Evolutionary conservation across 2,329 filamentous ascomycete species (phyloP).

Genomic region (Verticillium isaacii): DNA sequence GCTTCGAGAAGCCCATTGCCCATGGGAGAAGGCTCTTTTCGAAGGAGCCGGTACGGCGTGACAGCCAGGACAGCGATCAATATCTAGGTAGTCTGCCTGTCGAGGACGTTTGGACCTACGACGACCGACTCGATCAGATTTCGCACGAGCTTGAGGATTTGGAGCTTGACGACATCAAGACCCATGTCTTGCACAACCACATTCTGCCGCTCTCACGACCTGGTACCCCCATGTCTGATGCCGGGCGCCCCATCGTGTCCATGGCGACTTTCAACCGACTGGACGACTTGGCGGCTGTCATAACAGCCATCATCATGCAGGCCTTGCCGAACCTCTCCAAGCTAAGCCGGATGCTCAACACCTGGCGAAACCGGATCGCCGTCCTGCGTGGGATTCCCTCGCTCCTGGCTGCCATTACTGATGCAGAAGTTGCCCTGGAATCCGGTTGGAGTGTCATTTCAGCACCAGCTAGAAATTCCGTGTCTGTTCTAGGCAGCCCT

Average conservation of each 20-base stretch:
- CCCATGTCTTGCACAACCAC: conserved; percentile 78
- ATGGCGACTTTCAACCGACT: conserved; percentile 60
- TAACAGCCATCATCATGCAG: conserved; percentile 89
- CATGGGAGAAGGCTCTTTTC: conserved; percentile 15
- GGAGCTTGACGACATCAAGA: conserved; percentile 83
- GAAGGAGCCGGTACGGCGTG: conserved; percentile 11
- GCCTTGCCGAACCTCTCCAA: conserved; percentile 76
- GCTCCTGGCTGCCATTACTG: conserved; percentile 61
- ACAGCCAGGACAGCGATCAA: conserved; percentile 17
- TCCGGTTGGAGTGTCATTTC: conserved; percentile 63
- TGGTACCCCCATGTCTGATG: conserved; percentile 40
- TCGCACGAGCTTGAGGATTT: conserved; percentile 62
- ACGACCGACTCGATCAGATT: conserved; percentile 71
- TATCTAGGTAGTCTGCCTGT: conserved; percentile 70
- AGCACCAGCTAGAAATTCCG: conserved; percentile 10
- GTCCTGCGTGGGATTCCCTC: conserved; percentile 70
- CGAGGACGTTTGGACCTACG: conserved; percentile 61
- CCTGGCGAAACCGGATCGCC: conserved; percentile 72
- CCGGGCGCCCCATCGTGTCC: conserved; percentile 35
- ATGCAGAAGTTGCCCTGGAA: conserved; percentile 59
- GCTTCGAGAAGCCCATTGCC: conserved; percentile 46
- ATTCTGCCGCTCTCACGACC: conserved; percentile 56
- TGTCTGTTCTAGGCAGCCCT: conserved; percentile 1
- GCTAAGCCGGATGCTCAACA: conserved; percentile 66
- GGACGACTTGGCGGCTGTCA: conserved; percentile 84